Base-by-base conservation (phyloP, 345 rosid species). In the Eucalyptus globulus region DNA sequence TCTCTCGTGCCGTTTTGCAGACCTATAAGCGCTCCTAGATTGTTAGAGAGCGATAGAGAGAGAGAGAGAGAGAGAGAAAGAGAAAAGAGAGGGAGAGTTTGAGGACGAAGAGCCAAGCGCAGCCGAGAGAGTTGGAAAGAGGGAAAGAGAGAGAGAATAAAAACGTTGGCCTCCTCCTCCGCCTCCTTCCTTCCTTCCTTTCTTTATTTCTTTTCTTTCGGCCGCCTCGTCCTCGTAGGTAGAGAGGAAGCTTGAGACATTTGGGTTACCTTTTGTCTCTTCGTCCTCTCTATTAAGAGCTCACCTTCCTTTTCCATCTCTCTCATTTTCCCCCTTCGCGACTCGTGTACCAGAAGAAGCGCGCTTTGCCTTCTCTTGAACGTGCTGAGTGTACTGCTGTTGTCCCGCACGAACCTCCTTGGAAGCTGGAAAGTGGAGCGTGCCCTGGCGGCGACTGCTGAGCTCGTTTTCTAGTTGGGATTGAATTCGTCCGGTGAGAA, bases 211-310 rank as follows among this genome's bases (percentile, higher is more conserved):
- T 7, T 51, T 53, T 53, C 58, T 53, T 21, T 21, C 80, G 17
- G 80, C 69, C 44, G 49, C 72, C 49, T 87, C 88, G 27, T 44
- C 85, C n/a, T 43, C 40, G 10, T 27, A 19, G 90, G 80, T 69
- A 56, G 95, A 94, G 96, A 93, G 95, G 96, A 90, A 93, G 94
- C 86, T 92, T 90, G 96, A 93, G 93, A 93, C 97, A 94, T 93
- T 94, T 93, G 94, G 93, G 88, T 93, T 29, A 67, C 95, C 95
- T 90, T 92, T 44, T 94, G 94, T 94, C 95, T 93, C 96, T 92
- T 94, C 96, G 88, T 91, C 95, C 96, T 96, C 97, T 95, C 94
- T 89, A 21, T 54, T 89, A 34, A 10, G 40, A 62, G 11, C 47
- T 26, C 81, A 60, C 67, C 69, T 11, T 76, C 27, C 47, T 21